Percentiles rank a stretch among this genome's conserved stretches.
Evolutionary conservation across 139 green algal species (phyloP).

Genomic region (Pedinophyceae sp.): DNA sequence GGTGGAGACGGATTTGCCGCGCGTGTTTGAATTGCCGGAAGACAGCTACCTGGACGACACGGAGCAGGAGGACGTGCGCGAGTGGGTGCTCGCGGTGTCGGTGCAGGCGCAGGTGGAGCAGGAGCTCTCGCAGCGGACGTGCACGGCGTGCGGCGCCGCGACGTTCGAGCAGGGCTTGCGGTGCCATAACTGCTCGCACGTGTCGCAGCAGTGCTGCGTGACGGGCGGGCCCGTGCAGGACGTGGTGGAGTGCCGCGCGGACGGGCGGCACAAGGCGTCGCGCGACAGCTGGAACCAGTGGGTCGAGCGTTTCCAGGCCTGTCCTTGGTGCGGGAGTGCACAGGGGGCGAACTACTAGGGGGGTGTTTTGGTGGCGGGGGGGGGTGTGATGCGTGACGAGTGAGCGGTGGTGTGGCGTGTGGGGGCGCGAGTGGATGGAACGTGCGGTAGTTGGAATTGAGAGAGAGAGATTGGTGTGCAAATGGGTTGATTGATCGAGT

Average conservation of each 20-base stretch:
- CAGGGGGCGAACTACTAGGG: no score
- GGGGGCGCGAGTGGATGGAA: no score
- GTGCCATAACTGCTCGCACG: conserved; percentile 36
- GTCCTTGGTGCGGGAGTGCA: no score
- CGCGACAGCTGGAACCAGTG: conserved; percentile 43
- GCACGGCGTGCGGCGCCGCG: no score
- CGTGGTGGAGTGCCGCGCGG: conserved; percentile 3
- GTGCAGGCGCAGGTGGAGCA: conserved; percentile 53
- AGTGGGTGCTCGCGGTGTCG: conserved; percentile 42
- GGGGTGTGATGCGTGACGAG: no score
- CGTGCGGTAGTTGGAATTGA: no score
- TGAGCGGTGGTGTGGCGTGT: no score
- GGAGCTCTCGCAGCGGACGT: no score
- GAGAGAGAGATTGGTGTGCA: no score
- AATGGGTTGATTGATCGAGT: no score
- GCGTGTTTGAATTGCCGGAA: conserved; percentile 46
- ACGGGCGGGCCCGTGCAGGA: conserved; percentile 40
- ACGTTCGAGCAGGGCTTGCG: no score
- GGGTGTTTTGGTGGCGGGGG: no score
- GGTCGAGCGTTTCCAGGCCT: conserved; percentile 27
- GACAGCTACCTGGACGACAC: conserved; percentile 33
- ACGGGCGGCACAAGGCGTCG: conserved; percentile 24
- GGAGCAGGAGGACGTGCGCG: conserved; percentile 37
- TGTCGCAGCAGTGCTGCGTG: conserved; percentile 31
- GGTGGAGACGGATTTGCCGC: conserved; percentile 43